Evolutionary conservation across 2,329 filamentous ascomycete species (phyloP).

Genomic region (Cordyceps tenuipes): DNA sequence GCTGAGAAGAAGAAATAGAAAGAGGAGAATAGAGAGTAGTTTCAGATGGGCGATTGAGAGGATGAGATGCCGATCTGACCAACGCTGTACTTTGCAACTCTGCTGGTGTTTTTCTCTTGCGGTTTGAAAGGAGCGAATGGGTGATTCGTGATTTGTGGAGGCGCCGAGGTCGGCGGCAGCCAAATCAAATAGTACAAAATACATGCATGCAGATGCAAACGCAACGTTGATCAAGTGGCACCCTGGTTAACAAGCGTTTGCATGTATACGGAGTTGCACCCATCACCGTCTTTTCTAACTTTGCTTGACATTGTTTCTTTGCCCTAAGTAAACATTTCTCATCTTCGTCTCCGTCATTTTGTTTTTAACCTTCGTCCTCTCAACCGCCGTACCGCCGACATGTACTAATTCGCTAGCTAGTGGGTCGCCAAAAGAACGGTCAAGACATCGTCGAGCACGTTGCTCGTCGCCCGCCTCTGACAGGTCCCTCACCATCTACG

Average conservation of each 20-base stretch:
- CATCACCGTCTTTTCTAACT: background rate
- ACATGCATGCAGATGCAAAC: too few relatives aligned
- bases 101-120: background rate
- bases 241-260: background rate
- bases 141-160: too few relatives aligned
- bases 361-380: background rate
- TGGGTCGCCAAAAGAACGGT: background rate
- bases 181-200: too few relatives aligned
- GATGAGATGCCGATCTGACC: too few relatives aligned
- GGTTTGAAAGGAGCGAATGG: background rate
- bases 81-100: too few relatives aligned
- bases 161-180: background rate
- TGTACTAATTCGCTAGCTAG: background rate
- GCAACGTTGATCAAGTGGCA: background rate
- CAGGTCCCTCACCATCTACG: background rate
- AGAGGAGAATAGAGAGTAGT: too few relatives aligned
- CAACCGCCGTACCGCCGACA: background rate
- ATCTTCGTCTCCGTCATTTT: background rate
- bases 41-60: too few relatives aligned
- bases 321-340: background rate
- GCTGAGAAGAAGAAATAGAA: too few relatives aligned
- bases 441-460: constrained; percentile 9
- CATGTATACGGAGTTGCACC: background rate
- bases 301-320: background rate
- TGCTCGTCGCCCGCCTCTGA: background rate